Evolutionary conservation across 345 rosid genomes (phyloP).

Genomic region (Mangifera indica): DNA sequence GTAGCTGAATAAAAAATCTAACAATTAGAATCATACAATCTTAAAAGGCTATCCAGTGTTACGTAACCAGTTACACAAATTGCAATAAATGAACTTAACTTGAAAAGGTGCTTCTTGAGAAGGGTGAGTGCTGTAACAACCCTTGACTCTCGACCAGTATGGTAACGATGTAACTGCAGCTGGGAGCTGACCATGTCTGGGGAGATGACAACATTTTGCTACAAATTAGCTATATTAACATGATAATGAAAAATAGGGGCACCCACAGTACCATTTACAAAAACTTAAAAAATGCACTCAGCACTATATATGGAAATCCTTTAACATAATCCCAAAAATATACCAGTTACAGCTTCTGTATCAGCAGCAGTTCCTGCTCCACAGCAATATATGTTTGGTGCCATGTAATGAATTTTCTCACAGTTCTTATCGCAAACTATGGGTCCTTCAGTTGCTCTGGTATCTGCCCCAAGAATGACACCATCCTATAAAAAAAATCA

Average conservation of each 20-base stretch:
- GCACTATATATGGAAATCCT: neutral
- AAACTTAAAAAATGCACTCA: neutral
- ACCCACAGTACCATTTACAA: neutral
- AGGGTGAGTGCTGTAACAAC: constrained; percentile 81
- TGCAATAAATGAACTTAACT: constrained; percentile 32
- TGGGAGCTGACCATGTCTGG: constrained; percentile 89
- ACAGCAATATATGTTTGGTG: constrained; percentile 94
- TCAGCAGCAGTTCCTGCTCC: constrained; percentile 99
- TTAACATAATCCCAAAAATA: too few relatives aligned
- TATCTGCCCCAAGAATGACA: constrained; percentile 92
- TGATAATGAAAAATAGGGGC: neutral
- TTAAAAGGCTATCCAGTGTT: constrained; percentile 1
- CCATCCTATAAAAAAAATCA: constrained; percentile 56
- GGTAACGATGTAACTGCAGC: constrained; percentile 73
- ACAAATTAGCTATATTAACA: constrained; percentile 5
- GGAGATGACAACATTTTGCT: constrained; percentile 9
- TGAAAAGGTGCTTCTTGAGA: constrained; percentile 76
- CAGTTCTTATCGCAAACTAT: constrained; percentile 98
- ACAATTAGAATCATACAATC: constrained; percentile 21
- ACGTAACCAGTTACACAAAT: constrained; percentile 5
- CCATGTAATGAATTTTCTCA: constrained; percentile 98
- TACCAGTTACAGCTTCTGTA: constrained; percentile 98
- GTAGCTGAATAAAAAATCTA: constrained; percentile 42
- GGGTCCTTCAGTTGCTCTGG: constrained; percentile 89
- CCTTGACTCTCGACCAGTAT: constrained; percentile 74